phyloP scores from a whole-genome alignment of 441 rosid genomes.

The Jatropha multifida region DNA sequence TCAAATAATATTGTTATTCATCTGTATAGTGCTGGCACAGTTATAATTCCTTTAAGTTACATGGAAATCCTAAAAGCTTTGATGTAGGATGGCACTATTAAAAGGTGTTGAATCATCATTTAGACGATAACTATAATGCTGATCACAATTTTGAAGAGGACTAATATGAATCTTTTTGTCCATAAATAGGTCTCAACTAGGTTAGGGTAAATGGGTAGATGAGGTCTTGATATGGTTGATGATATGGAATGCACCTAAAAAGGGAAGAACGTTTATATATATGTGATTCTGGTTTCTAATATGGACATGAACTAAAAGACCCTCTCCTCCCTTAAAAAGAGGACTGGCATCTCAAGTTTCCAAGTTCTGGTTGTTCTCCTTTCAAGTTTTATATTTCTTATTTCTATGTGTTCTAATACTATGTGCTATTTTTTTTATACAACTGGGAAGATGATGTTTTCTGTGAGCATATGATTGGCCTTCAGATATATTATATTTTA shows the following conservation, averaged over 20 bases:
- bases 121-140: background rate
- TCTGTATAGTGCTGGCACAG: background rate
- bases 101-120: background rate
- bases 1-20: background rate
- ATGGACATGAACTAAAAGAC: background rate
- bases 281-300: background rate
- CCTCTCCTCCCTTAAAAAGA: background rate
- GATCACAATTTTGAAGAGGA: background rate
- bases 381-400: background rate
- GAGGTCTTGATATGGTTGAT: background rate
- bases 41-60: background rate
- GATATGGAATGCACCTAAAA: background rate
- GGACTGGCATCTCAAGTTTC: conserved; percentile 2
- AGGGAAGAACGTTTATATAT: background rate
- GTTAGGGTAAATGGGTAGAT: background rate
- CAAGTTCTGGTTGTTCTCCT: background rate
- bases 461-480: background rate
- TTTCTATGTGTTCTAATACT: background rate
- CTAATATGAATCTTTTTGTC: background rate
- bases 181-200: background rate
- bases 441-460: conserved; percentile 8
- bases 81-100: background rate
- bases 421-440: background rate
- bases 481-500: background rate
- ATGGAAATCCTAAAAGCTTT: background rate